A percentile compares a stretch with the other conserved stretches of the same genome.
Evolutionary conservation across 495 filamentous ascomycete species (phyloP).

Genomic region (Pyrenula massariospora): DNA sequence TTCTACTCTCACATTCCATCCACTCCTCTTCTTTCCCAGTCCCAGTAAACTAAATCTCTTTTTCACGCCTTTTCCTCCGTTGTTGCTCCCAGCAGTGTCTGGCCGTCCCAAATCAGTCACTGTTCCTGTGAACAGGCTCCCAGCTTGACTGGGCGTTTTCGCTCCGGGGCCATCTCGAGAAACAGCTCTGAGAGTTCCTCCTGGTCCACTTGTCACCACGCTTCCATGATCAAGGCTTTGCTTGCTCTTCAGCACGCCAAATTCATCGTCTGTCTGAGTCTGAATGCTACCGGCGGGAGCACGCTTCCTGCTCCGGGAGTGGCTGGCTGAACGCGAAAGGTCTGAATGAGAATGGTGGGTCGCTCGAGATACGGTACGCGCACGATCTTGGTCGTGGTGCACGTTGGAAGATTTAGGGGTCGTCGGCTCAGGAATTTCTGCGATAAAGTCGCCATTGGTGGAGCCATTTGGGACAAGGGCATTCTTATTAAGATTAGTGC

Average conservation of each 20-base stretch:
- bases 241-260: background rate
- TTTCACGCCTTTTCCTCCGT: constrained; percentile 43
- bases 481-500: background rate
- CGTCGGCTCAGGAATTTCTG: background rate
- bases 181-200: background rate
- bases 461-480: background rate
- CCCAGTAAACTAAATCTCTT: constrained; percentile 60
- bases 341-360: background rate
- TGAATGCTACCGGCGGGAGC: background rate
- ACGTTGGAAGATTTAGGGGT: background rate
- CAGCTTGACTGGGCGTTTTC: constrained; percentile 6
- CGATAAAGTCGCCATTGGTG: background rate
- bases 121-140: constrained; percentile 10
- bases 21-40: constrained; percentile 54
- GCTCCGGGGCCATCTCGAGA: constrained; percentile 4
- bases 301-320: background rate
- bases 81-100: constrained; percentile 20
- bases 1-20: constrained; percentile 34
- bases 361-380: background rate
- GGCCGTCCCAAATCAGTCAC: constrained; percentile 12
- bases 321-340: background rate
- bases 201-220: constrained; percentile 2
- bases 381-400: background rate
- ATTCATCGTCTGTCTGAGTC: background rate
- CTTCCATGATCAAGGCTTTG: constrained; percentile 5